A percentile compares a stretch with the other conserved stretches of the same genome.
These are phyloP conservation scores for Dalechampia spathulata DNA, from an alignment of 441 rosid genomes.

Conservation along the genomic window DNA sequence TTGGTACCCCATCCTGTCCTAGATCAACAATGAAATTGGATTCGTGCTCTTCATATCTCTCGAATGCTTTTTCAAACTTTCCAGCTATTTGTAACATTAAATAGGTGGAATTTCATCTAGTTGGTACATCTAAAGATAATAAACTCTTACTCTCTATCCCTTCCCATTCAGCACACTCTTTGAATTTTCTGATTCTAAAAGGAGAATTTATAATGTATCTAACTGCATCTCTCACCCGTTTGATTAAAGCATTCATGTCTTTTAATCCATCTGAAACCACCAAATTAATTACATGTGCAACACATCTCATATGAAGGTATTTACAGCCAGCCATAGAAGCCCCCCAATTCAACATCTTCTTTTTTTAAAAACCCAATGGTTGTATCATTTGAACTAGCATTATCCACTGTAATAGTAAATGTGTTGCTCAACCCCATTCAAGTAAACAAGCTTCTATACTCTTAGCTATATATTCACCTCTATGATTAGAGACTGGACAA, in stretches of 20 bases:
- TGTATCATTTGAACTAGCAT: slow-evolving; percentile 2
- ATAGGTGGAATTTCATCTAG: slow-evolving; percentile 11
- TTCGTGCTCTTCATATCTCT: neutral
- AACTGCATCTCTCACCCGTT: neutral
- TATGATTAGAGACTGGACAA: neutral
- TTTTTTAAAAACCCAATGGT: neutral
- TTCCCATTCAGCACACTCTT: neutral
- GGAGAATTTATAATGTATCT: slow-evolving; percentile 5
- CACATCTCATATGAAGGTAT: neutral
- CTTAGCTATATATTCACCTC: neutral
- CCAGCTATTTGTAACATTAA: slow-evolving; percentile 1
- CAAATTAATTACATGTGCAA: neutral
- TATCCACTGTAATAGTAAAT: slow-evolving; percentile 14
- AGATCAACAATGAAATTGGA: too few relatives aligned
- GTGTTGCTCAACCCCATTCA: neutral
- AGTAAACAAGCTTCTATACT: neutral
- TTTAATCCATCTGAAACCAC: neutral
- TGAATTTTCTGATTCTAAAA: neutral
- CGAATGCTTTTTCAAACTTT: slow-evolving; percentile 6
- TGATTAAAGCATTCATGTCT: neutral
- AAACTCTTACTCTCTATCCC: neutral
- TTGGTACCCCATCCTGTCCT: neutral
- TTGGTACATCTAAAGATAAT: slow-evolving; percentile 4
- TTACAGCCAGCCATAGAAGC: neutral
- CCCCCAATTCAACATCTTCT: neutral